Evolutionary conservation across 257 asterid genomes (phyloP), one percentile per base, ranked within the genome.

Genomic region (Parsonsia alboflavescens): DNA sequence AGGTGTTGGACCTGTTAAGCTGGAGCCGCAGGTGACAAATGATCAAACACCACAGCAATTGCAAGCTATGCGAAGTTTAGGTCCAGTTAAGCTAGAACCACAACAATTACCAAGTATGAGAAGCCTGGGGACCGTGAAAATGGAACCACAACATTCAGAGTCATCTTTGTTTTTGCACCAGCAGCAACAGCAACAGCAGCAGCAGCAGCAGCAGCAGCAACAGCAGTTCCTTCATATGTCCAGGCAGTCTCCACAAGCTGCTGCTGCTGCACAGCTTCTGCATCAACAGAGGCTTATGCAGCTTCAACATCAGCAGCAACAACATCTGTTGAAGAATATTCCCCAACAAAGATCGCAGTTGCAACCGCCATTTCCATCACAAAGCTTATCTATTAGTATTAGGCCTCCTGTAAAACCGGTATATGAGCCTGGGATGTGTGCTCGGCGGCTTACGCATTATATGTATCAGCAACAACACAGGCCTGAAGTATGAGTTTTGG

Each of bases 341-440:
- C 97, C 99, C 75, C 97, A 91, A 68, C 97, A 92, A 79, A 89
- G 96, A 70, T 78, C 89, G n/a, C 88, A 86, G 0, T 61, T 84
- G 13, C 96, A 85, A 67, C 81, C 82, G 3, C 98, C 89, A 81
- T 87, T 85, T 76, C 97, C 82, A 81, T 73, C 80, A 26, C 97
- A 89, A 82, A 94, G 78, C 80, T 70, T 87, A 77, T 83, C 92
- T 22, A 50, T 72, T 50, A 87, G 97, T 22, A 50, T 72, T 50
- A 87, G 97, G 78, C 68, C 97, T 72, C 89, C 96, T 15, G 83
- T 58, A 41, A 94, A 89, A 77, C 90, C 97, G 5, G 86, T 85
- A 7, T 94, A 94, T 73, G 99, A 94, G 86, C 99, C 99, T 42
- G 99, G 99, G 73, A 94, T 86, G 96, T 88, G 99, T 80, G 99